Percentiles rank a stretch among this genome's conserved stretches.
Conservation (phyloP, 441 rosid species). For the Adansonia madagascariensis region DNA sequence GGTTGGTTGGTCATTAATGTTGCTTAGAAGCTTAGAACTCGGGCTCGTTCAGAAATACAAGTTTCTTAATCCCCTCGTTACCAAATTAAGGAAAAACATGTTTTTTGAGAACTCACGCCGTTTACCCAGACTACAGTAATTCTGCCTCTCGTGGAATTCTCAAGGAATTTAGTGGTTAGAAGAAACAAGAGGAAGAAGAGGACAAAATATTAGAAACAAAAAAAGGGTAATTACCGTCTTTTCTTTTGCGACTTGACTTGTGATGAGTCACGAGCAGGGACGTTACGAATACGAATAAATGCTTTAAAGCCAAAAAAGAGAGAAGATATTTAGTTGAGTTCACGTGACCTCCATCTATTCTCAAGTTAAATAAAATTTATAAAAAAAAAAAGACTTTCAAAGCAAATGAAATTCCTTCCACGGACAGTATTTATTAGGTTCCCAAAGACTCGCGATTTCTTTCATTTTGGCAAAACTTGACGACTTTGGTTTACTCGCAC, state of each 20-base stretch:
- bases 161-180: background rate
- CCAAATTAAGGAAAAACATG: background rate
- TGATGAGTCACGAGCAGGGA: too few species aligned
- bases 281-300: background rate
- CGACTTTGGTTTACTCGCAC: slow-evolving; percentile 3
- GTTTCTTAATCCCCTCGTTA: background rate
- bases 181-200: background rate
- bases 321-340: background rate
- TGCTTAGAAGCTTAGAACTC: too few species aligned
- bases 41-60: background rate
- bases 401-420: background rate
- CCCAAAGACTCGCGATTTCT: background rate
- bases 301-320: background rate
- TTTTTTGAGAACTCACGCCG: background rate
- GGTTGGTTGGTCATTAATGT: too few species aligned
- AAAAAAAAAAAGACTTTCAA: background rate
- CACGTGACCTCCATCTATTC: background rate
- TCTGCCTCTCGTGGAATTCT: background rate
- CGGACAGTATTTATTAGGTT: background rate
- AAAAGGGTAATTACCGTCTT: background rate
- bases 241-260: too few species aligned
- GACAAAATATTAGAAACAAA: background rate
- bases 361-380: background rate
- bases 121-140: background rate
- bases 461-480: background rate